Base-by-base conservation (phyloP, 345 rosid genomes). In the Salix dunnii region DNA sequence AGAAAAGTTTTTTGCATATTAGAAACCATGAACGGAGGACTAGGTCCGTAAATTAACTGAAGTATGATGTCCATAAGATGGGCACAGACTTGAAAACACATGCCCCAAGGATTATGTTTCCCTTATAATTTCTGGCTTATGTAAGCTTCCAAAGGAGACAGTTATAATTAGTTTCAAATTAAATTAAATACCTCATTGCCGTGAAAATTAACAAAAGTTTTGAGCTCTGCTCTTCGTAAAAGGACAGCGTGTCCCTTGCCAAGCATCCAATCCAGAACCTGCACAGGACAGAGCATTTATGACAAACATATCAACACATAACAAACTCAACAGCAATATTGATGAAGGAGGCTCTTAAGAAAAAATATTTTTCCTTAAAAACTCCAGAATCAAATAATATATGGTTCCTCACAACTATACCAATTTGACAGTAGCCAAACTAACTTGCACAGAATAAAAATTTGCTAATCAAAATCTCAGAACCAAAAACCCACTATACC, bases 191-290 rank as follows among this genome's bases (percentile, higher is more conserved):
- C 98, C 97, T 94, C 90, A 68, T 95, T 93, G 75, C 97, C 97
- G 84, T 95, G 99, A 78, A 95, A 93, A 77, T 83, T 82, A 48
- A 95, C 91, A 51, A 95, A 95, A 76, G 97, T 95, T 81, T 95
- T 93, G 36, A 95, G 88, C 89, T 95, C 99, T 55, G 99, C 99
- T 83, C 99, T 89, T 65, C 99, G 83, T 78, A 95, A 78, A 55
- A 95, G 97, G 77, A 79, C 96, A 76, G 89, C 94, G 61, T 93
- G 99, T 67, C 97, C 97, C 83, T 93, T 95, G 70, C 99, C 99
- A 86, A 95, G 81, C 99, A 95, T 90, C 96, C 93, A 93, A 88
- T 95, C 99, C 82, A 94, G 83, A 74, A 94, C 90, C 99, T 94
- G 76, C 67, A 82, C 10, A 30, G 67, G 20, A 74, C 51, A 55